Evolutionary conservation across 306 rosid species (phyloP).

Genomic region (Vicia faba): DNA sequence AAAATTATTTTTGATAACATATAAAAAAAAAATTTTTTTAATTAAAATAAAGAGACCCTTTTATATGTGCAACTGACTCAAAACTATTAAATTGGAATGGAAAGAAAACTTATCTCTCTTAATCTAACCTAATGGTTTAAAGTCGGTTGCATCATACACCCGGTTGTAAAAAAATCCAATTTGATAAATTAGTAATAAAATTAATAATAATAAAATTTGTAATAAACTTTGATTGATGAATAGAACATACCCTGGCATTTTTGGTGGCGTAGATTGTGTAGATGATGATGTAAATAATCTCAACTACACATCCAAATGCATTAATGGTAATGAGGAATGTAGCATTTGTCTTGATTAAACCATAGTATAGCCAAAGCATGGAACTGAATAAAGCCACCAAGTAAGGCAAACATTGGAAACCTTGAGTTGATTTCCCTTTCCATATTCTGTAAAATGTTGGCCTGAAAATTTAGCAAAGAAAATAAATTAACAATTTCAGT

Average conservation of each 20-base stretch:
- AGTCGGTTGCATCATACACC: too few relatives aligned
- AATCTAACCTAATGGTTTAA: too few relatives aligned
- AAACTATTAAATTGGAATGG: too few relatives aligned
- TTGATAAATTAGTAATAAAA: too few relatives aligned
- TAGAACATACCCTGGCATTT: conserved; percentile 52
- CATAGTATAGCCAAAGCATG: conserved; percentile 77
- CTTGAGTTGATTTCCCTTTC: conserved; percentile 66
- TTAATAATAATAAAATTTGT: too few relatives aligned
- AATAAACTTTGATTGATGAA: too few relatives aligned
- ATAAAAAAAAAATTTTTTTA: too few relatives aligned
- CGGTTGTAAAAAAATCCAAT: too few relatives aligned
- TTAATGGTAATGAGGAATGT: conserved; percentile 71
- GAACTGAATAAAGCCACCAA: conserved; percentile 75
- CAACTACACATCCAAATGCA: conserved; percentile 59
- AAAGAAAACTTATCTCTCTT: too few relatives aligned
- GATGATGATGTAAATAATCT: conserved; percentile 55
- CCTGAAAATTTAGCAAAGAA: conserved; percentile 39
- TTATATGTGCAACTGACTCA: too few relatives aligned
- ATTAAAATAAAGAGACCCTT: too few relatives aligned
- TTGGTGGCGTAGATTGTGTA: conserved; percentile 53
- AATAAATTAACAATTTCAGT: neutral
- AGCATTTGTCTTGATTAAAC: conserved; percentile 49
- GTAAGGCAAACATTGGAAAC: conserved; percentile 76
- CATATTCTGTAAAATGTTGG: conserved; percentile 69
- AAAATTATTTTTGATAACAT: too few relatives aligned